Percentiles rank a stretch among this genome's conserved stretches.
Evolutionary conservation across 257 asterid species (phyloP).

Genomic region (Solanum megistacrolobum): DNA sequence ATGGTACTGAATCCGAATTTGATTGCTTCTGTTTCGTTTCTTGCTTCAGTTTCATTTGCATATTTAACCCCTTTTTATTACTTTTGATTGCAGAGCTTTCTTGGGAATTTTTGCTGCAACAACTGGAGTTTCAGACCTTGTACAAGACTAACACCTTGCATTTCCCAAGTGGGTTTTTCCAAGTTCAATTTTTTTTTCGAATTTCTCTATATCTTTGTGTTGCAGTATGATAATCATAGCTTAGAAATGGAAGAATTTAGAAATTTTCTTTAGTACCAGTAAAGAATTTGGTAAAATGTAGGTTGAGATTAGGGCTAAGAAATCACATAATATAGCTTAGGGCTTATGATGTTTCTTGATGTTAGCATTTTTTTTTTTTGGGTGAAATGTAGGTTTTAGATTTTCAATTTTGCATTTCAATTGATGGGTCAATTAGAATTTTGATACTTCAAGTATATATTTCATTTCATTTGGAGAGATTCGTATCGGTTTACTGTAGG

Average conservation of each 20-base stretch:
- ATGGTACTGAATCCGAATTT: background rate
- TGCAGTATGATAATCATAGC: background rate
- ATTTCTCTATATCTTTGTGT: background rate
- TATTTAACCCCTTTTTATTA: background rate
- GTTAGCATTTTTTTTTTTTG: background rate
- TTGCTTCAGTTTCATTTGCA: background rate
- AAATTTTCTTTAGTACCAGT: no score
- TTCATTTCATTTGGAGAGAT: background rate
- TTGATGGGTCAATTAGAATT: background rate
- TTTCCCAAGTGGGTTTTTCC: constrained; percentile 29
- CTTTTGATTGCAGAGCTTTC: constrained; percentile 24
- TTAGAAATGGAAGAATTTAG: background rate
- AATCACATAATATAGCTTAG: background rate
- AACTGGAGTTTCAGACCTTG: constrained; percentile 20
- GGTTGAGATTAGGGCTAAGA: background rate
- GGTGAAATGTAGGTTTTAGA: background rate
- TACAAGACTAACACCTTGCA: constrained; percentile 26
- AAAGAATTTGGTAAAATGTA: background rate
- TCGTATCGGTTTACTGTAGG: background rate
- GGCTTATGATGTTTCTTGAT: background rate
- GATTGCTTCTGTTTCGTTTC: background rate
- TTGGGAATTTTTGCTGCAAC: constrained; percentile 8
- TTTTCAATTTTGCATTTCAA: background rate
- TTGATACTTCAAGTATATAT: background rate
- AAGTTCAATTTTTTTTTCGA: no score